Conservation (phyloP, 2,329 filamentous ascomycete genomes). For the Penicillium sp. region DNA sequence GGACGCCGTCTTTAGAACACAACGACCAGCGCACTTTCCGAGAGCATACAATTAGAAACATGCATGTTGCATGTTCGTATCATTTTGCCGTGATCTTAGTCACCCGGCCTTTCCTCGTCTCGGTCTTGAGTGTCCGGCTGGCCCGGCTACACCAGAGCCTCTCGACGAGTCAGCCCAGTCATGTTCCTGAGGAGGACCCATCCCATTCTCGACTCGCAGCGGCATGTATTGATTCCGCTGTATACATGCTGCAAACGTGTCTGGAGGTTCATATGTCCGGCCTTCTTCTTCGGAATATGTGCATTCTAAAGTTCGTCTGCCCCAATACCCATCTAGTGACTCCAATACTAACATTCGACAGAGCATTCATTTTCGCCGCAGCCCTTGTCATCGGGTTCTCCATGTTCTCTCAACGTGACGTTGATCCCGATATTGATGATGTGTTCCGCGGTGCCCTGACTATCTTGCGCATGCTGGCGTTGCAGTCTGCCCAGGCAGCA, state of each 20-base stretch:
- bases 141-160: constrained; percentile 21
- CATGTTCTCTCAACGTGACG: constrained; percentile 44
- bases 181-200: constrained; percentile 21
- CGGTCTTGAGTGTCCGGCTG: constrained; percentile 37
- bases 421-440: constrained; percentile 31
- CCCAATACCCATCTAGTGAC: not conserved
- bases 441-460: constrained; percentile 46
- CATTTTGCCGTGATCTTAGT: constrained; percentile 53
- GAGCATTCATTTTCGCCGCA: constrained; percentile 49
- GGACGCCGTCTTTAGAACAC: constrained; percentile 14
- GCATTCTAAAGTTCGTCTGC: constrained; percentile 47
- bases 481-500: constrained; percentile 48
- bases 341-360: constrained; percentile 15
- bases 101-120: constrained; percentile 50
- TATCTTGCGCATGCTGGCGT: constrained; percentile 43
- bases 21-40: constrained; percentile 17
- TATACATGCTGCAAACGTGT: constrained; percentile 50
- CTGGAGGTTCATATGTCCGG: constrained; percentile 40
- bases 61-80: constrained; percentile 51
- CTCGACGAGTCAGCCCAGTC: constrained; percentile 11
- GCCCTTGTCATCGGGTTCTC: constrained; percentile 51
- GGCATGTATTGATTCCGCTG: constrained; percentile 49
- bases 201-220: constrained; percentile 38
- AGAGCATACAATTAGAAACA: constrained; percentile 40
- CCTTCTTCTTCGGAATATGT: constrained; percentile 48